Evolutionary conservation across 305 asterid species (phyloP), one percentile per base, ranked within the genome.

Genomic region (Solanum hybrid): DNA sequence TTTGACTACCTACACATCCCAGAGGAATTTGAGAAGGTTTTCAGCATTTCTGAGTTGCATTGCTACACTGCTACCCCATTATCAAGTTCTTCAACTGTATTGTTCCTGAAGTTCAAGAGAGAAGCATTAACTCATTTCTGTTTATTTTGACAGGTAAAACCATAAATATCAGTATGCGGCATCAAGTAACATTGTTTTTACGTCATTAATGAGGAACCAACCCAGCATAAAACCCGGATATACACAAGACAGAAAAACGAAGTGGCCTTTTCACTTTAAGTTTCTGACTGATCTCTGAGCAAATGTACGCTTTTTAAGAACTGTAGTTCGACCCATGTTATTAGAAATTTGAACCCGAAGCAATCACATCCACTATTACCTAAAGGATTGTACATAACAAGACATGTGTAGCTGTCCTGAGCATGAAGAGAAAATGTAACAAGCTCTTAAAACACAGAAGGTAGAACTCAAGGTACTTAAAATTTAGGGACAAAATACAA

Each of bases 31-130:
- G 36, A 13, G 67, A 24, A 13, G 35, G 67, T 24, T 78, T 35
- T 36, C 13, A 81, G 67, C 86, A 81, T 37, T 81, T 81, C 86
- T n/a, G 86, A 37, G 86, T 39, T 81, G 86, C 86, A 80, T 80
- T 80, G 64, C 34, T 37, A 40, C 34, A 80, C n/a, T 37, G n/a
- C 34, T 37, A 80, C 34, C 34, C 34, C 61, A 57, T 57, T 57
- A 57, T 57, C 69, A 57, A 57, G 69, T 0, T 57, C 34, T 57
- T 20, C 24, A 57, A 51, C 67, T 51, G n/a, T 79, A 40, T 24
- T 40, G 86, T 40, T 80, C 86, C 64, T 81, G 67, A 81, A 81
- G 35, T 81, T 39, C 86, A 36, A 79, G 61, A 77, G 83, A 79
- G 33, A 29, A 79, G 86, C 35, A 39, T 7, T 24, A 81, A 13